Conservation (phyloP, 495 filamentous ascomycete species). For the Xylaria longipes region DNA sequence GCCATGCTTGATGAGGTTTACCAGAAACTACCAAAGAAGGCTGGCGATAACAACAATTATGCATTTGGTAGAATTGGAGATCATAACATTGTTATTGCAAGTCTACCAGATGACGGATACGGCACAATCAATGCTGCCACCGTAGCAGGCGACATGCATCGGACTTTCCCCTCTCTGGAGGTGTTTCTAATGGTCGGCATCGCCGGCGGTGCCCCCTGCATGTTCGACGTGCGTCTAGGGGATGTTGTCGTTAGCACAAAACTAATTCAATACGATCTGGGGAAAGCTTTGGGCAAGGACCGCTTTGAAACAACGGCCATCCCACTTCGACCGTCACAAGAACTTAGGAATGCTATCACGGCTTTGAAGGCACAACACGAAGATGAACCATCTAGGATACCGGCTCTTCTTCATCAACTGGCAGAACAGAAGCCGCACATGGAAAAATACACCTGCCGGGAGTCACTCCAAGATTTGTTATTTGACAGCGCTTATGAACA, state of each 20-base stretch:
- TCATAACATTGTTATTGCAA: constrained; percentile 54
- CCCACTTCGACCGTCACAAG: constrained; percentile 23
- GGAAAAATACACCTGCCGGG: not conserved
- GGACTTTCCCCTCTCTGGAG: constrained; percentile 44
- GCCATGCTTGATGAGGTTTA: constrained; percentile 53
- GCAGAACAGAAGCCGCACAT: not conserved
- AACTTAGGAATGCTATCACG: not conserved
- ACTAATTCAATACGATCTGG: constrained; percentile 52
- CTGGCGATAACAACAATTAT: constrained; percentile 43
- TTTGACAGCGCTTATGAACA: constrained; percentile 12
- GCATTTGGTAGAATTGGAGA: constrained; percentile 43
- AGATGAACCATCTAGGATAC: not conserved
- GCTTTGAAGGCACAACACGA: not conserved
- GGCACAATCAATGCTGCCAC: constrained; percentile 45
- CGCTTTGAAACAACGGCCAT: constrained; percentile 42
- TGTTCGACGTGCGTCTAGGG: constrained; percentile 49
- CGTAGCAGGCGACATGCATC: constrained; percentile 43
- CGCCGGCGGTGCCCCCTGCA: constrained; percentile 46
- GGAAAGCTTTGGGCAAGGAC: constrained; percentile 40
- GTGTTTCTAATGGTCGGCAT: constrained; percentile 55
- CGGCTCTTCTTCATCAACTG: not conserved
- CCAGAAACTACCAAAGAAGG: not conserved
- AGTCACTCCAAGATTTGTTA: not conserved
- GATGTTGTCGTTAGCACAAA: constrained; percentile 54
- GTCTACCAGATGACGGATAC: constrained; percentile 43